Base-by-base conservation (phyloP, 78 protist species). In the Cavenderia fasciculata region DNA sequence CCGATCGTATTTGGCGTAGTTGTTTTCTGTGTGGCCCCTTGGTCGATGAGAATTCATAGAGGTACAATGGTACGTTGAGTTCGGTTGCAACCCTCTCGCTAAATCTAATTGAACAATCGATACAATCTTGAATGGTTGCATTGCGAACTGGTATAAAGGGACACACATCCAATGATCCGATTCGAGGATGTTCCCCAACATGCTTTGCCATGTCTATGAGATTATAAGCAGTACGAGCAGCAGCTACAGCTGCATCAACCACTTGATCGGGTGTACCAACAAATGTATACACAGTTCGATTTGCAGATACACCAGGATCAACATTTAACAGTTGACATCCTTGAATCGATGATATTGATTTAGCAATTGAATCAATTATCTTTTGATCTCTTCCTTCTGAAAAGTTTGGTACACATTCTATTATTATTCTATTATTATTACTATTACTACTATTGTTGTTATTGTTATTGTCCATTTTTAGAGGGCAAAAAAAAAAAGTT, bases 341-440 rank as follows among this genome's bases (percentile, higher is more conserved):
- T 44, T 68, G 51, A 43, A 76, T 74, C 27, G 59, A 63, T 66
- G 56, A 68, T 19, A 90, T 74, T 16, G 94, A 49, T 34, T 85
- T 77, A 8, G 61, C 43, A 46, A 90, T 74, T 18, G 94, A 92
- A 47, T 90, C 87, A 74, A 90, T 79, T 38, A 90, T 62, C 5
- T 2, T 56, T 59, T 47, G 65, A 61, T 90, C 92, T 74, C 94
- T 84, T 7, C 94, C 94, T 27, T 90, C 94, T 69, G 94, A 90
- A 71, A 90, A 90, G 43, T 90, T 90, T 29, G 94, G 94, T 59
- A 90, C 94, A 57, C 94, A 90, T 65, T 90, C 94, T 36, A 90
- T 74, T 54, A 90, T n/a, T n/a, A n/a, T n/a, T n/a, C n/a, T n/a
- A n/a, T n/a, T n/a, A n/a, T n/a, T n/a, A n/a, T n/a, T n/a, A n/a